Base-by-base conservation (phyloP, 1,284 basidiomycete genomes). In the Ustilago crameri region DNA sequence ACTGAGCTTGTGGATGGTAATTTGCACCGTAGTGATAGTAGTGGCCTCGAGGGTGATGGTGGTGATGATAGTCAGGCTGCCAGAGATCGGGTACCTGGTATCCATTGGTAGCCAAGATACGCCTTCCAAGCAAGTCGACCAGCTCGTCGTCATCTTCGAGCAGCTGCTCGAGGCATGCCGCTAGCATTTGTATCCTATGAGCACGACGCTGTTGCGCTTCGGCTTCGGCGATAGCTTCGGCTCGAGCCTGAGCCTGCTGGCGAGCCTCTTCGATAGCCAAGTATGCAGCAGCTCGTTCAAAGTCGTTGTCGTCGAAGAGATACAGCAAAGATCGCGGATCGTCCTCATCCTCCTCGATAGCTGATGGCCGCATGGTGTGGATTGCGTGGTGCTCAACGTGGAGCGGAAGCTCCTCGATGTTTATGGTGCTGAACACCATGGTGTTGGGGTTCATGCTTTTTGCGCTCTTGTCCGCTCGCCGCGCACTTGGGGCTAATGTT, bases 61-160 rank as follows among this genome's bases (percentile, higher is more conserved):
- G 23, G 9, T 55, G 43, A 23, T 52, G 60, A 12, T 7, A 30
- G 5, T 30, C 30, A 30, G 54, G 51, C 7, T 48, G 35, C 64
- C 60, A 67, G 35, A 61, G 30, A 27, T 69, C 65, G 14, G 46
- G 44, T 3, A 78, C 50, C 22, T 72, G 70, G 24, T 74, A 48
- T 3, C 76, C 76, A 3, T 53, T 51, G 12, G 64, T 50, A 1
- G 76, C 70, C 5, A 78, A 63, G 4, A 78, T 35, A 17, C 76
- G 61, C 15, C 68, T 58, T 0, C 76, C 76, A 40, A 78, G 64
- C 37, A 73, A 50, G 22, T 76, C 60, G 12, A 72, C 41, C 9
- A 78, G 60, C 38, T 70, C 42, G 1, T 78, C 76, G 30, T 78
- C 55, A n/a, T 76, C 71, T 5, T 65, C 62, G 18, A 78, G 46